Base-by-base conservation (phyloP, 306 rosid genomes). In the Sesbania bispinosa region DNA sequence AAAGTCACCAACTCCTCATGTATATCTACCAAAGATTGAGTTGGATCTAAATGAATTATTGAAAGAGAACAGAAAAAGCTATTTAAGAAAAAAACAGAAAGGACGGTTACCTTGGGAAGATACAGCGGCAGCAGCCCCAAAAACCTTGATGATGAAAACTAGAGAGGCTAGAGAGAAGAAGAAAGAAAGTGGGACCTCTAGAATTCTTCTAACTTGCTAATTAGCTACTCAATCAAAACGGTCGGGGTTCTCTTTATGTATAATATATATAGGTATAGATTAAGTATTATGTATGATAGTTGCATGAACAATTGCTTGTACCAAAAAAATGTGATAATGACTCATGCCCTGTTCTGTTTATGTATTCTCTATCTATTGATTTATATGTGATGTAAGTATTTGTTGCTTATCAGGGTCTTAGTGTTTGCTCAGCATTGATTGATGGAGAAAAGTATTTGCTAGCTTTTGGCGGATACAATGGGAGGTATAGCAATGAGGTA, bases 381-480 rank as follows among this genome's bases (percentile, higher is more conserved):
- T 69, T 36, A 19, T 62, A 55, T 62, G 16, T 73, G 36, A 62
- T 61, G 24, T 10, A 36, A 70, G n/a, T 61, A 11, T 59, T 43
- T 29, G 24, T 78, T 71, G 80, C 82, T 60, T 62, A 85, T 62
- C 84, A 95, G 99, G 99, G 99, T 47, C 88, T 89, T 60, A 85
- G 88, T 80, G 85, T 88, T 76, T 86, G 93, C 88, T 85, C 86
- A 4, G 82, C 86, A 65, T 32, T 73, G 75, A 84, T 88, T 78
- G 97, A 84, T 54, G 87, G 88, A 65, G 90, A 86, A 64, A 88
- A 83, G 57, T 84, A 88, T 89, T 77, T 95, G 80, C 88, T 90
- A 80, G 84, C 96, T 58, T 95, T 95, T 69, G 99, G 99, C 57
- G 99, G 99, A 77, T 95, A 95, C 80, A 95, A 95, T 60, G 99